phyloP scores from a whole-genome alignment of 352 stramenopile species.

The Phytophthora citricola region DNA sequence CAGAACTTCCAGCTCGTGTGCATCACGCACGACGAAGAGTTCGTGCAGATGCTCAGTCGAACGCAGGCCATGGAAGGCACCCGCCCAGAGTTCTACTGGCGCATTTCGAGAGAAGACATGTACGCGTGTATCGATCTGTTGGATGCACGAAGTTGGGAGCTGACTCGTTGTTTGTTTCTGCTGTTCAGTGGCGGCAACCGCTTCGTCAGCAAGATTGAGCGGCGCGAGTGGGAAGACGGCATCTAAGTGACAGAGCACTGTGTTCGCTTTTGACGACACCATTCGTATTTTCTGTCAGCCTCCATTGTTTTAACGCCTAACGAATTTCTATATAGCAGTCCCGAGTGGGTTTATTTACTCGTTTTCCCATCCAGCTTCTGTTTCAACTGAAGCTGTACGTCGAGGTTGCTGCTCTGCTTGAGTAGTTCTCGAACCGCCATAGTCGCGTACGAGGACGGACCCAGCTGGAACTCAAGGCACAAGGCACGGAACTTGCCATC shows the following conservation, averaged over 20 bases:
- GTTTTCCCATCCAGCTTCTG: conserved; percentile 39
- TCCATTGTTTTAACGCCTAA: conserved; percentile 10
- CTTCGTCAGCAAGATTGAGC: conserved; percentile 87
- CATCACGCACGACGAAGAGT: conserved; percentile 99
- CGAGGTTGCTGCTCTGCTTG: conserved; percentile 91
- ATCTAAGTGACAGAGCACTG: conserved; percentile 31
- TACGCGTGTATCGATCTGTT: conserved; percentile 34
- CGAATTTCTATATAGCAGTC: conserved; percentile 20
- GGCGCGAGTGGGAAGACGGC: conserved; percentile 66
- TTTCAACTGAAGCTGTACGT: conserved; percentile 68
- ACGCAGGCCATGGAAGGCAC: conserved; percentile 79
- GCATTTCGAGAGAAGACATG: conserved; percentile 85
- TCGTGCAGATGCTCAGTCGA: conserved; percentile 89
- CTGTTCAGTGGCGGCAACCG: conserved; percentile 71
- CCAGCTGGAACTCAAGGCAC: conserved; percentile 85
- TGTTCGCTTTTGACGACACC: background rate
- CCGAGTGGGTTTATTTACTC: conserved; percentile 13
- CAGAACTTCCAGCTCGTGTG: conserved; percentile 99
- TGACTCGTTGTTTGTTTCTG: conserved; percentile 2
- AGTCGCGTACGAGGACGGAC: conserved; percentile 94
- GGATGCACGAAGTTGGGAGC: background rate
- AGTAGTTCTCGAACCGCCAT: conserved; percentile 96
- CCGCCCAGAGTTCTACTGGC: conserved; percentile 86
- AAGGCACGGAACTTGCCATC: conserved; percentile 68
- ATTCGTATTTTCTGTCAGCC: conserved; percentile 12